A percentile compares a stretch with the other conserved stretches of the same genome.
Evolutionary conservation across 164 flowering plant species (phyloP).

Genomic region (Cinnamomum chago): DNA sequence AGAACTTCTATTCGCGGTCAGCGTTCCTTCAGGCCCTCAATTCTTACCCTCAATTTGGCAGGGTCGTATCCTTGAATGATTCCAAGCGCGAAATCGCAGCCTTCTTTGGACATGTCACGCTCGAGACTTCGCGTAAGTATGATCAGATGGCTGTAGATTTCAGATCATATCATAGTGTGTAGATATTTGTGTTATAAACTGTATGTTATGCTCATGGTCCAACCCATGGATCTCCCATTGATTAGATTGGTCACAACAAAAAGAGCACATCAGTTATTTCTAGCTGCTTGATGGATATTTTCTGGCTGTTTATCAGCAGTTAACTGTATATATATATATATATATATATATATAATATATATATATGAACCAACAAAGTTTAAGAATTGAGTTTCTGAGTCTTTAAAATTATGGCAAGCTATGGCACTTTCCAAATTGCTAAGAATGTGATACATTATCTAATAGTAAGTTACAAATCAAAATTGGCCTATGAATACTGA

Average conservation of each 20-base stretch:
- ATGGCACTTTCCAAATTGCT: too few relatives aligned
- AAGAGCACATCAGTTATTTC: neutral
- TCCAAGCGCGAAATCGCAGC: conserved; percentile 70
- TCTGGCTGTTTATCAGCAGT: neutral
- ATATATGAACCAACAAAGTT: neutral
- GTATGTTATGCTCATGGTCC: neutral
- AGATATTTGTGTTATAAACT: neutral
- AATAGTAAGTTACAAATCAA: neutral
- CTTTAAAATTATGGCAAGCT: too few relatives aligned
- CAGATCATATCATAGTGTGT: neutral
- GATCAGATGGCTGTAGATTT: neutral
- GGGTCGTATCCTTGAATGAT: conserved; percentile 35
- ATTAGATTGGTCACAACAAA: too few relatives aligned
- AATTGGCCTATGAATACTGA: neutral
- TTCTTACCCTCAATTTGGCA: conserved; percentile 44
- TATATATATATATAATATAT: too few relatives aligned
- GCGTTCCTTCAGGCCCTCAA: conserved; percentile 40
- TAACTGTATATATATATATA: neutral
- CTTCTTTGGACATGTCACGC: conserved; percentile 37
- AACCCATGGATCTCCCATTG: neutral
- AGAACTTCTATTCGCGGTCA: conserved; percentile 41
- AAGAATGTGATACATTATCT: too few relatives aligned
- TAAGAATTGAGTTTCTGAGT: too few relatives aligned
- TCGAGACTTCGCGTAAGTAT: conserved; percentile 53
- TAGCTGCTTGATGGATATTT: neutral